Conservation (phyloP, 805 yeast species). For the Metschnikowia matae region DNA sequence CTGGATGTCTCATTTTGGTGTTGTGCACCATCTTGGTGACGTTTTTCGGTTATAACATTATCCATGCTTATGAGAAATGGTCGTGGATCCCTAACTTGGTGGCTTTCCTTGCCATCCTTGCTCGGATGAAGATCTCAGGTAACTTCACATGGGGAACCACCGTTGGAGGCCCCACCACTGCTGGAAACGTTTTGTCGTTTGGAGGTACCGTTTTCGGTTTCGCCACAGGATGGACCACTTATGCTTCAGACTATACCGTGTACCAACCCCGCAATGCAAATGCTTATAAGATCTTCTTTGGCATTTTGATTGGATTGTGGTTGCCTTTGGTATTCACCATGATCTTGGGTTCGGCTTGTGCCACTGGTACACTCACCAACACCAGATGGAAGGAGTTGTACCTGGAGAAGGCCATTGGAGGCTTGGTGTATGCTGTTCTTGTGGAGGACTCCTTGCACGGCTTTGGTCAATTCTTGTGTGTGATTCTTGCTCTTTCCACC, state of each 20-base stretch:
- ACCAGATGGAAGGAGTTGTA: constrained; percentile 48
- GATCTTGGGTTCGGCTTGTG: constrained; percentile 84
- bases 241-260: constrained; percentile 87
- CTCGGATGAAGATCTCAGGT: constrained; percentile 63
- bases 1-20: constrained; percentile 75
- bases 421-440: constrained; percentile 72
- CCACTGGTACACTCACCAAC: constrained; percentile 54
- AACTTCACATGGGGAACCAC: constrained; percentile 43
- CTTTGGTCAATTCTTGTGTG: constrained; percentile 88
- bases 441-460: constrained; percentile 80
- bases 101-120: constrained; percentile 74
- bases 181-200: constrained; percentile 72
- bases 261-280: constrained; percentile 71
- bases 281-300: constrained; percentile 55
- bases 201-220: constrained; percentile 84
- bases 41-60: constrained; percentile 78
- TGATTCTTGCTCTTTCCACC: constrained; percentile 77
- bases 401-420: constrained; percentile 62
- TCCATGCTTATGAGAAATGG: constrained; percentile 79
- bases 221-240: constrained; percentile 93
- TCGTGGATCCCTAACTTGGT: constrained; percentile 82
- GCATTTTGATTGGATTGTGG: constrained; percentile 59
- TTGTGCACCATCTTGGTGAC: constrained; percentile 66
- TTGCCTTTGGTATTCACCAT: constrained; percentile 68
- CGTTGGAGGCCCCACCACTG: constrained; percentile 57